Evolutionary conservation across 164 flowering plant species (phyloP), one percentile per base, ranked within the genome.

Genomic region (Vitis rupestris): DNA sequence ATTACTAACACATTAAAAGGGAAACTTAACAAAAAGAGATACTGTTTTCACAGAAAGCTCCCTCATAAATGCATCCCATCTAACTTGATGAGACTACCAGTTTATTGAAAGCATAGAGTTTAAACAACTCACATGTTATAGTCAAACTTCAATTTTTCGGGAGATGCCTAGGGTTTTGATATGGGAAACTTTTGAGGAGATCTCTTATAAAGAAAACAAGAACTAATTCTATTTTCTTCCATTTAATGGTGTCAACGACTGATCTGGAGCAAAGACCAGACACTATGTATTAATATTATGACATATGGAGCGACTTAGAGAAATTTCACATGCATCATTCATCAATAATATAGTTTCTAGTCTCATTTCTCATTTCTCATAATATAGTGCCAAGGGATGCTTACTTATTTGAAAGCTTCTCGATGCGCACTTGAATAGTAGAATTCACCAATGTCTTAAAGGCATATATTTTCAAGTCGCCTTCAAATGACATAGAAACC

Each of bases 391-490:
- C 12, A 58, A 16, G 19, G 55, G 66, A 59, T 54, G 71, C 90
- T 87, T 83, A 94, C 98, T 84, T 88, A n/a, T 86, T 92, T 14
- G 92, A 83, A 62, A 92, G 86, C 67, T 83, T 89, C 81, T 92
- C 98, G 50, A 92, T 88, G 66, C 98, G 93, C 37, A 94, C 87
- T 87, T 73, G 85, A 72, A 94, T 87, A 9, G 76, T 75, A 70
- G 75, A 81, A 82, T 85, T 88, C n/a, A 37, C 48, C 70, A 76
- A 71, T 53, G 97, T 89, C 78, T 76, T 89, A 66, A 94, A 90
- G 61, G 97, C 92, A 79, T 92, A 92, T 76, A 92, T 79, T 52
- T 78, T 75, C 71, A 89, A 59, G 44, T 85, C 93, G 31, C 92
- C 94, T 69, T 87, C 85, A 68, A 90, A 83, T 27, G 94, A 85